Evolutionary conservation across 1,284 basidiomycete species (phyloP).

Genomic region (Ustanciosporium gigantosporum): DNA sequence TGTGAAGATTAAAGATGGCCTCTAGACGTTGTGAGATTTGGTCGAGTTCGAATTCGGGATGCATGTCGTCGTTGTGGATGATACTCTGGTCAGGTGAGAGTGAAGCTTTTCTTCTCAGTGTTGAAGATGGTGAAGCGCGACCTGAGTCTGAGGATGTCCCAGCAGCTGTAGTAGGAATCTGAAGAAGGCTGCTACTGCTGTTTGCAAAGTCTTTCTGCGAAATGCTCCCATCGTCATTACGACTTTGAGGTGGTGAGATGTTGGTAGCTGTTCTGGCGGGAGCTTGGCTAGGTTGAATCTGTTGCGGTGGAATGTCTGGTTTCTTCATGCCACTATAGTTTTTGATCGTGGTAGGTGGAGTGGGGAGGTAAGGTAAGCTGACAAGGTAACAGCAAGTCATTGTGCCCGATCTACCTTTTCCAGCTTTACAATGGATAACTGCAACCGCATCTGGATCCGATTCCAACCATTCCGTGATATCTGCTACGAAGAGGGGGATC

Average conservation of each 20-base stretch:
- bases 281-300: not conserved
- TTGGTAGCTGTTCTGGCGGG: not conserved
- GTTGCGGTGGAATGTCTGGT: not conserved
- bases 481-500: constrained; percentile 74
- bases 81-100: constrained; percentile 31
- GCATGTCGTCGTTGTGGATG: constrained; percentile 31
- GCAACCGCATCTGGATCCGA: constrained; percentile 73
- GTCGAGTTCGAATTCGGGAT: constrained; percentile 19
- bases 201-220: not conserved
- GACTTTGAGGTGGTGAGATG: not conserved
- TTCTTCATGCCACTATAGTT: constrained; percentile 38
- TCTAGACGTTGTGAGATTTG: constrained; percentile 38
- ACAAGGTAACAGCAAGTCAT: constrained; percentile 51
- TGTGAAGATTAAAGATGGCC: constrained; percentile 51
- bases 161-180: constrained; percentile 5
- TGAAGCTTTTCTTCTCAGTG: constrained; percentile 18
- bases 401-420: constrained; percentile 51
- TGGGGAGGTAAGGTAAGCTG: constrained; percentile 42
- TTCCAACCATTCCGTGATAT: constrained; percentile 77
- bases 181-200: constrained; percentile 11
- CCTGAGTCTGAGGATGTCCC: not conserved
- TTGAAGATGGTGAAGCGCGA: not conserved
- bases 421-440: constrained; percentile 81
- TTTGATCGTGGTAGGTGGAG: constrained; percentile 28
- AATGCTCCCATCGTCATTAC: not conserved